Conservation (phyloP, 1,284 basidiomycete genomes). For the Ganoderma resinaceum region DNA sequence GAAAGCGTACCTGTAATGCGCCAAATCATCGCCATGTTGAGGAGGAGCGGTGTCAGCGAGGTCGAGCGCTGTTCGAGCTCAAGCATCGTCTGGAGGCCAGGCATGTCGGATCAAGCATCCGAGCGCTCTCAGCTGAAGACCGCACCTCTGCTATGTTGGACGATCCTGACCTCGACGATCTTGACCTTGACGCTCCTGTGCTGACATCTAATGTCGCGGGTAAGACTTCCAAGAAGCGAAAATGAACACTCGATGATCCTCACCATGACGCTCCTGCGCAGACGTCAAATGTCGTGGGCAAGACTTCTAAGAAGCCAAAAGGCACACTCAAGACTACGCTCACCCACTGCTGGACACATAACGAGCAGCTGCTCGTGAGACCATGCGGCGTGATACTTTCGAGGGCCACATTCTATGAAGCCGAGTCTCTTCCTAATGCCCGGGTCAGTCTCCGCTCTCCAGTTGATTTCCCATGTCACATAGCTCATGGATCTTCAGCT, state of each 20-base stretch:
- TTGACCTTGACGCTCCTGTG: too few species aligned
- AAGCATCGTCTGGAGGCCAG: not conserved
- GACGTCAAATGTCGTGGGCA: constrained; percentile 29
- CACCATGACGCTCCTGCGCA: too few species aligned
- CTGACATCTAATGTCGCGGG: not conserved
- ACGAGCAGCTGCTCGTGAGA: constrained; percentile 39
- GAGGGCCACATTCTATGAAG: constrained; percentile 38
- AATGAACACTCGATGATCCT: constrained; percentile 11
- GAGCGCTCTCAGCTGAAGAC: not conserved
- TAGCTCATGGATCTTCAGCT: too few species aligned
- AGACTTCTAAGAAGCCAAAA: constrained; percentile 36
- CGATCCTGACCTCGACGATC: not conserved
- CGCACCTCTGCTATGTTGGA: not conserved
- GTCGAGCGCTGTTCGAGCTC: not conserved
- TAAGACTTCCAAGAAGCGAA: not conserved
- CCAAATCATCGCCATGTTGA: not conserved
- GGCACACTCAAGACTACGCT: constrained; percentile 19
- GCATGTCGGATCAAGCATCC: not conserved
- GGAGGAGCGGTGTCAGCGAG: not conserved
- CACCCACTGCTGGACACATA: constrained; percentile 37
- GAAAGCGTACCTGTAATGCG: not conserved
- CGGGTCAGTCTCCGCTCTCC: not conserved
- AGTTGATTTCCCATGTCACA: rapidly evolving
- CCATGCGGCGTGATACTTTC: constrained; percentile 37
- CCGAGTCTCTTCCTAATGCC: constrained; percentile 27